Percentiles rank a stretch among this genome's conserved stretches.
These are phyloP conservation scores for Silene noctiflora DNA, from an alignment of 179 eudicot genomes.

Conservation along the genomic window DNA sequence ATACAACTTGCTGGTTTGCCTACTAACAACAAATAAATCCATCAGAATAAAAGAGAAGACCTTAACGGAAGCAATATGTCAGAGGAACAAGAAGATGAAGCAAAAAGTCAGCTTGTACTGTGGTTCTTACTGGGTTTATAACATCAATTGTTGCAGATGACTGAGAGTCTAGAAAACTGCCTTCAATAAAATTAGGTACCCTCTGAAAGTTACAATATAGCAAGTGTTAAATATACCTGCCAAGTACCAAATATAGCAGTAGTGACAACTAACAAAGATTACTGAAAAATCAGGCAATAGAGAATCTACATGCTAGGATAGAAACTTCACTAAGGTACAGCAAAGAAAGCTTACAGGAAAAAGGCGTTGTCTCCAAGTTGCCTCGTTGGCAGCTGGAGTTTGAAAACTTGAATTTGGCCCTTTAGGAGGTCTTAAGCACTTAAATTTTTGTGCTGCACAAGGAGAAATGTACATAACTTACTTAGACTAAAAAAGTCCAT, in stretches of 20 bases:
- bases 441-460: slow-evolving; percentile 47
- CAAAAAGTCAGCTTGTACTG: slow-evolving; percentile 10
- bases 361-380: slow-evolving; percentile 55
- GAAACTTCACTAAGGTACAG: neutral
- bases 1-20: slow-evolving; percentile 90
- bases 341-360: slow-evolving; percentile 45
- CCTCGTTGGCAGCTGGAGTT: slow-evolving; percentile 40
- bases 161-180: slow-evolving; percentile 66
- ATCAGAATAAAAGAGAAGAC: slow-evolving; percentile 3
- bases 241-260: neutral
- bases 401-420: slow-evolving; percentile 37
- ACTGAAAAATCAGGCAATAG: neutral
- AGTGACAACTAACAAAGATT: neutral
- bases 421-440: slow-evolving; percentile 53
- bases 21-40: slow-evolving; percentile 22
- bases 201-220: slow-evolving; percentile 44
- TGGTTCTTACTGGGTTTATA: slow-evolving; percentile 67
- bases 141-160: slow-evolving; percentile 60
- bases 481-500: neutral
- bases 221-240: slow-evolving; percentile 10
- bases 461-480: neutral
- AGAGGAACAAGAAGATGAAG: slow-evolving; percentile 11
- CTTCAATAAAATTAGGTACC: slow-evolving; percentile 75
- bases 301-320: slow-evolving; percentile 3
- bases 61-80: slow-evolving; percentile 1